A percentile compares a stretch with the other conserved stretches of the same genome.
These are phyloP conservation scores for Lodderomyces metapsilosis DNA, from an alignment of 1,139 yeast species.

Conservation along the genomic window DNA sequence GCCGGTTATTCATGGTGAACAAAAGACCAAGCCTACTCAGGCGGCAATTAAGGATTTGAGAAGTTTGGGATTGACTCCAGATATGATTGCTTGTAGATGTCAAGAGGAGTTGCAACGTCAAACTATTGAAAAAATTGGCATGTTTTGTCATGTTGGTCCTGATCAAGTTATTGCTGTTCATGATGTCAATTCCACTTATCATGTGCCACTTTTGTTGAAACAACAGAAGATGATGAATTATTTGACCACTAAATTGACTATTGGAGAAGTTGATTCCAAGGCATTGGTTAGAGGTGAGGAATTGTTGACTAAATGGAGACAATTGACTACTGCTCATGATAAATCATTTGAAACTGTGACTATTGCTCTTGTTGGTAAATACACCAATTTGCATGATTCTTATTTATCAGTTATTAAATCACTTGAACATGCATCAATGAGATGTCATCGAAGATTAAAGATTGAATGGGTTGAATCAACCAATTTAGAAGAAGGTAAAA, in stretches of 20 bases:
- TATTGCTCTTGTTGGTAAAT: constrained; percentile 96
- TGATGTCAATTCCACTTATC: constrained; percentile 96
- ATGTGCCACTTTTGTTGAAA: constrained; percentile 86
- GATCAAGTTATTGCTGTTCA: constrained; percentile 96
- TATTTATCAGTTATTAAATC: constrained; percentile 94
- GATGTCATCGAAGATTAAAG: constrained; percentile 77
- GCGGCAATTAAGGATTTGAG: constrained; percentile 97
- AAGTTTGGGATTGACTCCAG: constrained; percentile 91
- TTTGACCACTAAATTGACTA: constrained; percentile 64
- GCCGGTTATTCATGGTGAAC: constrained; percentile 97
- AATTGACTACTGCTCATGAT: constrained; percentile 74
- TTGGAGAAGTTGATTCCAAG: constrained; percentile 55
- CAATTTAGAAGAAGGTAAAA: constrained; percentile 76
- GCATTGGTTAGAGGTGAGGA: constrained; percentile 64
- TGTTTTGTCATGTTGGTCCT: constrained; percentile 99
- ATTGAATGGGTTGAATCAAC: constrained; percentile 96
- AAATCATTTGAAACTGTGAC: constrained; percentile 82
- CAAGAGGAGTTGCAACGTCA: constrained; percentile 75
- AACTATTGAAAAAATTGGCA: constrained; percentile 91
- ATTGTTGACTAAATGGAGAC: constrained; percentile 76
- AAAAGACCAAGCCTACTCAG: constrained; percentile 98
- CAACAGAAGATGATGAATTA: constrained; percentile 84
- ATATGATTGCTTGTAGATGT: constrained; percentile 98
- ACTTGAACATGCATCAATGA: constrained; percentile 92
- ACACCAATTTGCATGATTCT: constrained; percentile 92